Conservation (phyloP, 768 basidiomycete species). For the Tricholoma saponaceum region DNA sequence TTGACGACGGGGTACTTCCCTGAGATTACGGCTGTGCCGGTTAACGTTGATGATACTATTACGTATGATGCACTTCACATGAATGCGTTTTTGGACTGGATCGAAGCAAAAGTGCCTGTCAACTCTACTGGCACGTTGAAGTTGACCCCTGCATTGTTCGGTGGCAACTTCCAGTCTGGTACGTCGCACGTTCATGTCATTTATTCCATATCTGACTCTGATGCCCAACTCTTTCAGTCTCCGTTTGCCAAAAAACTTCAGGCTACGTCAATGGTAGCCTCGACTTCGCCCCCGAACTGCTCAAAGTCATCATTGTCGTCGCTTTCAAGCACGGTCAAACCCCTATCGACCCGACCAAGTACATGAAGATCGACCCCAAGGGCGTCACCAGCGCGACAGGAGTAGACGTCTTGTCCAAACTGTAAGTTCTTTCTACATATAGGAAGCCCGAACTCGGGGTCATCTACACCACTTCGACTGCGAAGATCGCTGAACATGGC, state of each 20-base stretch:
- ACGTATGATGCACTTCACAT: not conserved
- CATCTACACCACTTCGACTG: not conserved
- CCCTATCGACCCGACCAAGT: not conserved
- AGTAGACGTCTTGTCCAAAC: not conserved
- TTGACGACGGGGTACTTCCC: not conserved
- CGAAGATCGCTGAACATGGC: not conserved
- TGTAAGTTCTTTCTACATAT: not conserved
- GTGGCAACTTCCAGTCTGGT: not conserved
- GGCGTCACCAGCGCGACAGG: not conserved
- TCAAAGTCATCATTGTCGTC: not conserved
- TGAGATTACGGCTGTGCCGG: not conserved
- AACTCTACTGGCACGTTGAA: not conserved
- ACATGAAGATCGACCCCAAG: not conserved
- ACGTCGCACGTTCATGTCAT: not conserved
- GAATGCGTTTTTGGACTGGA: not conserved
- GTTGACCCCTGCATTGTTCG: not conserved
- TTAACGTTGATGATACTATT: not conserved
- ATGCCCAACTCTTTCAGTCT: not conserved
- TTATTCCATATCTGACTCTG: not conserved
- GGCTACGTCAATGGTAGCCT: not conserved
- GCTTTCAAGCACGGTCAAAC: not conserved
- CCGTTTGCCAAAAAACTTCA: not conserved
- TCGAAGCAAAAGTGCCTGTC: not conserved
- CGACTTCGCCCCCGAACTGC: not conserved
- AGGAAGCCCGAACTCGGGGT: not conserved